These are phyloP conservation scores for Panus rudis DNA, from an alignment of 768 basidiomycete species.

Conservation along the genomic window DNA sequence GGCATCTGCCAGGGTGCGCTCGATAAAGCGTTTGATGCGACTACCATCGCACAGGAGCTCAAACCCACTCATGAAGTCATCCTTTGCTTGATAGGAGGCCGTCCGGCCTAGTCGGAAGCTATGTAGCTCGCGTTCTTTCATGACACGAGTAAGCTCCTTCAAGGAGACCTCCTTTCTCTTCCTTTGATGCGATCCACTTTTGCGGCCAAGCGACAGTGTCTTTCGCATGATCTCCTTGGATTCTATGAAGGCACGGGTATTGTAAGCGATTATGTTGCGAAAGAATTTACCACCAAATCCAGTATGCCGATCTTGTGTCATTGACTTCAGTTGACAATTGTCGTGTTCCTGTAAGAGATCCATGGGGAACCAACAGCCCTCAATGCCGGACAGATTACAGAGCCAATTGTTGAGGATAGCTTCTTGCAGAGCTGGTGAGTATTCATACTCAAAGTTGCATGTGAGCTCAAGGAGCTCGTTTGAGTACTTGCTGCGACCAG, in stretches of 20 bases:
- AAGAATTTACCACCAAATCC: conserved; percentile 1
- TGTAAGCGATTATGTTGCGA: conserved; percentile 1
- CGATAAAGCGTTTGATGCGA: conserved; percentile 1
- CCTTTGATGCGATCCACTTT: neutral
- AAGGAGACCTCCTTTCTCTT: conserved; percentile 2
- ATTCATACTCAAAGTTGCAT: conserved; percentile 8
- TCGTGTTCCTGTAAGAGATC: conserved; percentile 6
- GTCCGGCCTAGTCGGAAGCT: neutral
- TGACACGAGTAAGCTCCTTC: neutral
- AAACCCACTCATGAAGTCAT: neutral
- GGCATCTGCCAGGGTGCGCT: conserved; percentile 1
- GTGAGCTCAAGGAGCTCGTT: conserved; percentile 8
- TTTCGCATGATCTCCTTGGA: conserved; percentile 2
- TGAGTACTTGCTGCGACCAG: conserved; percentile 2
- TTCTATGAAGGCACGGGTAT: conserved; percentile 5
- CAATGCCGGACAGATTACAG: conserved; percentile 2
- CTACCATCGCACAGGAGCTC: neutral
- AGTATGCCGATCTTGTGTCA: too few relatives aligned
- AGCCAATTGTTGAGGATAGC: conserved; percentile 4
- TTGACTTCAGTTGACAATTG: neutral
- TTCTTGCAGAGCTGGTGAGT: neutral
- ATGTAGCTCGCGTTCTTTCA: conserved; percentile 2
- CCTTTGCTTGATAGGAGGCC: neutral
- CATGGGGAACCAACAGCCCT: conserved; percentile 4
- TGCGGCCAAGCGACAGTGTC: neutral